Evolutionary conservation across 2,329 filamentous ascomycete genomes (phyloP), one percentile per base, ranked within the genome.

Genomic region (Juglanconis sp.): DNA sequence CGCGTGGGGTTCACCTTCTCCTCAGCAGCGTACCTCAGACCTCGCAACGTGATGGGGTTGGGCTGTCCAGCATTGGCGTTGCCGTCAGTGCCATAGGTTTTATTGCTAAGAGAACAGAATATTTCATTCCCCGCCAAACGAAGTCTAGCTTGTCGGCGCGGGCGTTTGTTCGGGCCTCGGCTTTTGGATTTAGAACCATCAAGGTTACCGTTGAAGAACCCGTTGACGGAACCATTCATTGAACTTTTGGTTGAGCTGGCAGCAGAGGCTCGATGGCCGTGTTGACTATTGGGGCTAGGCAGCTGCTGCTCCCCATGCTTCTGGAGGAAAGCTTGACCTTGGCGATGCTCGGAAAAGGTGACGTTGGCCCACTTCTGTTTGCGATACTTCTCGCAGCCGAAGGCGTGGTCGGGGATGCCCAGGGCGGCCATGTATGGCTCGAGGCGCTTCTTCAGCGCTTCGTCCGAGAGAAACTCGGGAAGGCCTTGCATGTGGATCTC

Each of bases 401-500:
- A 85, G 6, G 77, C 71, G 1, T 56, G 42, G 4, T 59, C 54
- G 1, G 61, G 34, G 52, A 84, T 80, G 1, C 64, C 60, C 2
- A 85, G 70, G 0, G 52, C 63, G 0, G 69, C 66, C 68, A 84
- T 75, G 34, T 74, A 68, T 0, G 77, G 75, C 15, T 65, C 56
- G 1, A 85, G 71, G 53, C 78, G 75, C 0, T 57, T 65, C 10
- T 65, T 67, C 9, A 85, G 68, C 6, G 64, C 65, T 0, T 73
- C 65, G 2, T 78, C 72, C 9, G 73, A 70, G 35, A 83, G 64
- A 34, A 74, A 69, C 9, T 55, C 35, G 1, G 81, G 80, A 13
- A 85, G 71, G 10, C 77, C 75, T 13, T 56, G 63, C 36, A 84
- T 65, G 40, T 76, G 77, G 10, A 80, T 74, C 62, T 84, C 80